These are phyloP conservation scores for Pythium monospermum DNA, from an alignment of 352 stramenopile genomes.

Conservation along the genomic window DNA sequence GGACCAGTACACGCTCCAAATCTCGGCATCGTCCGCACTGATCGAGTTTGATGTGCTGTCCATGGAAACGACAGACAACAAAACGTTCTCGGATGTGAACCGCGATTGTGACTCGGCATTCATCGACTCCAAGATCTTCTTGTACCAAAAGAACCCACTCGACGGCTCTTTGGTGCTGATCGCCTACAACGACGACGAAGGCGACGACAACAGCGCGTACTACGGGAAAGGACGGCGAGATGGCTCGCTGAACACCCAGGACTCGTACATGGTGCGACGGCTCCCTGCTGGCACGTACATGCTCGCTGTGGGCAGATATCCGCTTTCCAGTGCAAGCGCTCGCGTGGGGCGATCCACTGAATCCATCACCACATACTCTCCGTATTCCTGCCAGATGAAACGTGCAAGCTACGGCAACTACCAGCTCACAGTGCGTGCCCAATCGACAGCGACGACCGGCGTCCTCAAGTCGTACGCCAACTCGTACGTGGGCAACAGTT, in stretches of 20 bases:
- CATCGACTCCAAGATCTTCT: slow-evolving; percentile 59
- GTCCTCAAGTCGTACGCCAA: slow-evolving; percentile 43
- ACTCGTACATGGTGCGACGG: slow-evolving; percentile 61
- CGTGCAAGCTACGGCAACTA: slow-evolving; percentile 68
- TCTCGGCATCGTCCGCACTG: slow-evolving; percentile 32
- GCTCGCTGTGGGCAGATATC: slow-evolving; percentile 54
- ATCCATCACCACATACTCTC: slow-evolving; percentile 37
- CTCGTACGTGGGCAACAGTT: slow-evolving; percentile 70
- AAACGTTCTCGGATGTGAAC: slow-evolving; percentile 56
- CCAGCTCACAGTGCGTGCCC: slow-evolving; percentile 48
- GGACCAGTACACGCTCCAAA: slow-evolving; percentile 50
- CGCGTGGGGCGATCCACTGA: slow-evolving; percentile 30
- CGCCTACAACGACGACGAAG: slow-evolving; percentile 63
- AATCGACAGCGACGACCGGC: slow-evolving; percentile 26
- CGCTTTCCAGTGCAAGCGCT: slow-evolving; percentile 36
- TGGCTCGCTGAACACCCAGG: slow-evolving; percentile 40
- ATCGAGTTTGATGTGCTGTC: slow-evolving; percentile 68
- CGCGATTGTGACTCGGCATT: slow-evolving; percentile 64
- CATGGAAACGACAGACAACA: slow-evolving; percentile 49
- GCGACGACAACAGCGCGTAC: slow-evolving; percentile 46
- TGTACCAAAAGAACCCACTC: slow-evolving; percentile 26
- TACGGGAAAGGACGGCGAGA: slow-evolving; percentile 33
- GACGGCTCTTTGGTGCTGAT: slow-evolving; percentile 31
- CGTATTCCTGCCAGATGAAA: slow-evolving; percentile 51
- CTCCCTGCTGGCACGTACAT: slow-evolving; percentile 43